Conservation (phyloP, 805 yeast genomes). For the Metschnikowia santaceciliae region DNA sequence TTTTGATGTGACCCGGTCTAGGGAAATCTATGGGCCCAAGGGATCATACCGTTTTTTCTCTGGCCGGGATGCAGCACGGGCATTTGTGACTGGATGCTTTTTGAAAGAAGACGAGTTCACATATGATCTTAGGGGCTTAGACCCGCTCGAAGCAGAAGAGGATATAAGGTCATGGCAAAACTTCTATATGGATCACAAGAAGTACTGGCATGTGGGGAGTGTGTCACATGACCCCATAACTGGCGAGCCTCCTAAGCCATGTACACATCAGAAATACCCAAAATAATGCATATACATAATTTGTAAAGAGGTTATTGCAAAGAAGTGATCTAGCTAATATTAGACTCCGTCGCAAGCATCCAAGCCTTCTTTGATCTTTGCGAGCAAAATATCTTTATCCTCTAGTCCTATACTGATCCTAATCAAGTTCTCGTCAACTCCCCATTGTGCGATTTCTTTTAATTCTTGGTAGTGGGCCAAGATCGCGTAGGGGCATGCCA, state of each 20-base stretch:
- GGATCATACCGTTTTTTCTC: slow-evolving; percentile 55
- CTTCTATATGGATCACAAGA: slow-evolving; percentile 41
- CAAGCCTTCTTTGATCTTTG: slow-evolving; percentile 14
- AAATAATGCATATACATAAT: background rate
- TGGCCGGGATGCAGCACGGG: slow-evolving; percentile 67
- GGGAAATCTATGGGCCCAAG: slow-evolving; percentile 52
- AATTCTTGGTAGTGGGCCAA: slow-evolving; percentile 81
- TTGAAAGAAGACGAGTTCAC: slow-evolving; percentile 51
- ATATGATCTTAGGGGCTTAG: slow-evolving; percentile 62
- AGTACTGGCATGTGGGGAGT: slow-evolving; percentile 62
- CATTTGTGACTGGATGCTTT: slow-evolving; percentile 69
- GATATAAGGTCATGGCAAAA: slow-evolving; percentile 51
- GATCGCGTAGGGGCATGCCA: slow-evolving; percentile 86
- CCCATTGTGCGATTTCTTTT: slow-evolving; percentile 76
- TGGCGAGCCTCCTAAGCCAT: slow-evolving; percentile 52
- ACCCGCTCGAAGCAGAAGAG: slow-evolving; percentile 31
- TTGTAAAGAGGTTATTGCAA: background rate
- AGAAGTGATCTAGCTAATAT: background rate
- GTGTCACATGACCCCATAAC: slow-evolving; percentile 43
- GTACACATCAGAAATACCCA: slow-evolving; percentile 25
- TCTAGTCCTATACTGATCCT: slow-evolving; percentile 86
- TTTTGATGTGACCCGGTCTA: slow-evolving; percentile 56
- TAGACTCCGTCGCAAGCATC: slow-evolving; percentile 6
- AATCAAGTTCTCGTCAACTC: slow-evolving; percentile 72
- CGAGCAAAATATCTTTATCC: slow-evolving; percentile 51